A percentile compares a stretch with the other conserved stretches of the same genome.
These are phyloP conservation scores for Ganoderma boninense DNA, from an alignment of 1,284 basidiomycete genomes.

Conservation along the genomic window DNA sequence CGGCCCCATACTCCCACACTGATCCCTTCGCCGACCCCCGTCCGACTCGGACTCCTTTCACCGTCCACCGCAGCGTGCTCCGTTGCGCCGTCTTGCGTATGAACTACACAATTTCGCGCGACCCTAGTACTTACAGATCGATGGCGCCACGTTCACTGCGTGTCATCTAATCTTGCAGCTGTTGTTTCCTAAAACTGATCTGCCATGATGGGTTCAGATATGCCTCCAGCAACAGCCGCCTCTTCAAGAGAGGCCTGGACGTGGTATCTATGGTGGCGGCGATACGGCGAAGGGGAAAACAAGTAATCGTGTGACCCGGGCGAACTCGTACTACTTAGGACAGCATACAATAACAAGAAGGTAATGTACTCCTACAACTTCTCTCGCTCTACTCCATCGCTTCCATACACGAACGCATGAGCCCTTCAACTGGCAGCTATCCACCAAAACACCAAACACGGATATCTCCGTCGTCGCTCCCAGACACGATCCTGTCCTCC, in stretches of 20 bases:
- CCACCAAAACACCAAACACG: conserved; percentile 84
- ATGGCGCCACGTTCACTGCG: too few species aligned
- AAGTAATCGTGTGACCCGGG: background rate
- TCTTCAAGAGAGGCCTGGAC: background rate
- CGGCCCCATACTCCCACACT: background rate
- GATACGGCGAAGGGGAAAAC: background rate
- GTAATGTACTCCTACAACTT: background rate
- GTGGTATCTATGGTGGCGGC: background rate
- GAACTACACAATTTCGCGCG: background rate
- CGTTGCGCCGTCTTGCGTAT: background rate
- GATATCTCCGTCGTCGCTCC: conserved; percentile 89
- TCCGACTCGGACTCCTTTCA: background rate
- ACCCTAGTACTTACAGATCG: background rate
- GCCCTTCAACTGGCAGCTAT: conserved; percentile 31
- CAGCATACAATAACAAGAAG: conserved; percentile 12
- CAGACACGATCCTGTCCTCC: conserved; percentile 96
- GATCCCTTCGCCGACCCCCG: too few species aligned
- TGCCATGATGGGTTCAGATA: background rate
- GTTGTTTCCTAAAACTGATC: too few species aligned
- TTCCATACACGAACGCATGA: background rate
- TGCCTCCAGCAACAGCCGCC: background rate
- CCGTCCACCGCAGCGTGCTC: background rate
- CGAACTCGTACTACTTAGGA: background rate
- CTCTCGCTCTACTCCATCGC: background rate
- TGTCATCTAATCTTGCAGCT: too few species aligned